Evolutionary conservation across 2,329 filamentous ascomycete genomes (phyloP).

Genomic region (Volutella citrinella): DNA sequence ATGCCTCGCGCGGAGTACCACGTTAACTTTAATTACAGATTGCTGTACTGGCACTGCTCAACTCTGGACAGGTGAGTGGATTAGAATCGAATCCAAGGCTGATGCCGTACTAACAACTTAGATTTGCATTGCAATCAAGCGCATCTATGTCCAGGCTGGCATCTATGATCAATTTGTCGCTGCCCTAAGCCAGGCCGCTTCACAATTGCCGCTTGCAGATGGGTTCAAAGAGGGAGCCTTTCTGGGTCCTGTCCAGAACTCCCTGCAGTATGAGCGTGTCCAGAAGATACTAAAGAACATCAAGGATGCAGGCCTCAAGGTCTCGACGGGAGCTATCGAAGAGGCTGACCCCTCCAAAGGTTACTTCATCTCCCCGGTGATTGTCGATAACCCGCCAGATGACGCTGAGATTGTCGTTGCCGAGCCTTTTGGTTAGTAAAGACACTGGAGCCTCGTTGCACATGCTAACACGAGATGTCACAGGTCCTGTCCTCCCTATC

Average conservation of each 20-base stretch:
- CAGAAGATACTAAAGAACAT: slow-evolving; percentile 1
- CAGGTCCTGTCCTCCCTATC: slow-evolving; percentile 52
- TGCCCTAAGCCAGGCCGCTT: slow-evolving; percentile 38
- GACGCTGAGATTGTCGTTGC: slow-evolving; percentile 53
- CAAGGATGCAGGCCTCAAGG: slow-evolving; percentile 1
- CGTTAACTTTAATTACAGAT: slow-evolving; percentile 26
- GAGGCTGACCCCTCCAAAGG: slow-evolving; percentile 8
- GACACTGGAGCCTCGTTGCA: too few species aligned
- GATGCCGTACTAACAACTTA: slow-evolving; percentile 50
- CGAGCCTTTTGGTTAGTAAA: slow-evolving; percentile 42
- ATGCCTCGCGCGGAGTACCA: slow-evolving; percentile 33
- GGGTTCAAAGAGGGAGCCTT: slow-evolving; percentile 39
- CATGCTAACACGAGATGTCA: not conserved
- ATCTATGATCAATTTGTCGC: slow-evolving; percentile 53
- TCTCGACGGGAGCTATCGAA: not conserved
- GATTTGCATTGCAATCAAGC: slow-evolving; percentile 42
- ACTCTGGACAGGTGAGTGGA: slow-evolving; percentile 6
- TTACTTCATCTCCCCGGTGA: slow-evolving; percentile 14
- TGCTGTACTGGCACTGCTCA: slow-evolving; percentile 4
- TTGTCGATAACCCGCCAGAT: slow-evolving; percentile 21
- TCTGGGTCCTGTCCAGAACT: slow-evolving; percentile 55
- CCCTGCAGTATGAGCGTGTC: slow-evolving; percentile 47
- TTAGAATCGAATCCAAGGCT: slow-evolving; percentile 23
- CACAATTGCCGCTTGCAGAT: slow-evolving; percentile 41
- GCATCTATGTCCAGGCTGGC: slow-evolving; percentile 52